Evolutionary conservation across 768 basidiomycete genomes (phyloP), one percentile per base, ranked within the genome.

Genomic region (Boletus barrowsii): DNA sequence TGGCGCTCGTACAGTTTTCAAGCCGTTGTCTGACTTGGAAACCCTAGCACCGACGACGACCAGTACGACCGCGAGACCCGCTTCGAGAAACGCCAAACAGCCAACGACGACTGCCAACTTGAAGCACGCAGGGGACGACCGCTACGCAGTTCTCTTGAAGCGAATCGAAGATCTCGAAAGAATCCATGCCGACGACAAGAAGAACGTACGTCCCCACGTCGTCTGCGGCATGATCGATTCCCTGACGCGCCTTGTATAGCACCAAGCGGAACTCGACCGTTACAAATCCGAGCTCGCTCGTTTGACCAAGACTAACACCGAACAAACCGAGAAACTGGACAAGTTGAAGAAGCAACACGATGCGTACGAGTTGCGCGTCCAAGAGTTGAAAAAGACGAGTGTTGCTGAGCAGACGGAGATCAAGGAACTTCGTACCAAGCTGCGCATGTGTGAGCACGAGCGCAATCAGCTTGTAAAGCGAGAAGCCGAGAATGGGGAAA

Each of bases 301-400:
- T 26, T 69, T 68, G 35, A 82, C 79, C 49, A 83, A 79, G 57
- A 60, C 66, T 1, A 73, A 72, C 33, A 42, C 70, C 1, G 88
- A 88, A 33, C 76, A 81, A 13, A 51, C 70, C 10, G 83, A 84
- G 4, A 79, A 77, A 8, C 53, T 76, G 4, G 83, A 87, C 40
- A 87, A 83, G 61, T 75, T 84, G 53, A 85, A 79, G 75, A 86
- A 81, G 63, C 84, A 84, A 54, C 79, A 74, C 29, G 80, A 83
- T 4, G 53, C 71, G 5, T 76, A 83, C 42, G 87, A 88, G 30
- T 57, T 68, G n/a, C 80, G 82, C 39, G 60, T 87, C 4, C 82
- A 83, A 39, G 87, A 87, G 46, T 71, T 84, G 55, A 87, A 81
- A 68, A 83, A 78, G 60, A 52, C 68, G 18, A 70, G 73, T 17